Base-by-base conservation (phyloP, 306 rosid genomes). In the Quercus cerris region DNA sequence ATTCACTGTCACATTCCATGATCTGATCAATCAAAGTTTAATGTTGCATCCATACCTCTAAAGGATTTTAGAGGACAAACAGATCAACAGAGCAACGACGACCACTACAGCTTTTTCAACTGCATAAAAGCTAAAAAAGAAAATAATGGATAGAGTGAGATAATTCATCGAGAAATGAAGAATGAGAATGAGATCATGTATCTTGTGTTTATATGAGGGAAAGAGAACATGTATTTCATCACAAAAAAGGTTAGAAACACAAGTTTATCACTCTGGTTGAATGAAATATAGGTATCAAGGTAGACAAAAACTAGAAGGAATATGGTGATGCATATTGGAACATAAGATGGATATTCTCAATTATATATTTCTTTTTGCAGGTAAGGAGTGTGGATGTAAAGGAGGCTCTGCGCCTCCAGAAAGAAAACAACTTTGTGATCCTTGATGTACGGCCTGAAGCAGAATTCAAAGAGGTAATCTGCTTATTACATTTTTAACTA, bases 371-470 rank as follows among this genome's bases (percentile, higher is more conserved):
- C 52, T 9, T 6, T 15, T 76, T 82, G 85, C 84, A 94, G 97
- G 99, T 95, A 51, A 90, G 97, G 83, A 95, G 98, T 86, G 93
- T 93, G 76, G 99, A 95, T 35, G 91, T 76, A 49, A 91, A 95
- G 85, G 99, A 95, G 87, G 99, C 97, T 83, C 81, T 91, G 71
- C 89, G 99, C 44, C 99, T 95, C 83, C 99, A 93, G 70, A 93
- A 91, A 69, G 99, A 95, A 86, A 93, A 95, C 73, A 93, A 95
- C 61, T 95, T 91, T 35, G 98, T 95, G 77, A 93, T 95, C 87
- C 98, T 95, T 20, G 99, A 93, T 33, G 98, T 95, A 14, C 87
- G 99, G 76, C 99, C 99, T 27, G 98, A 85, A 88, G 97, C 97
- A 78, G 99, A 95, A 78, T 95, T 87, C 81, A 93, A 91, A 85